Evolutionary conservation across 768 basidiomycete species (phyloP).

Genomic region (Pleurotus salmoneostramineus): DNA sequence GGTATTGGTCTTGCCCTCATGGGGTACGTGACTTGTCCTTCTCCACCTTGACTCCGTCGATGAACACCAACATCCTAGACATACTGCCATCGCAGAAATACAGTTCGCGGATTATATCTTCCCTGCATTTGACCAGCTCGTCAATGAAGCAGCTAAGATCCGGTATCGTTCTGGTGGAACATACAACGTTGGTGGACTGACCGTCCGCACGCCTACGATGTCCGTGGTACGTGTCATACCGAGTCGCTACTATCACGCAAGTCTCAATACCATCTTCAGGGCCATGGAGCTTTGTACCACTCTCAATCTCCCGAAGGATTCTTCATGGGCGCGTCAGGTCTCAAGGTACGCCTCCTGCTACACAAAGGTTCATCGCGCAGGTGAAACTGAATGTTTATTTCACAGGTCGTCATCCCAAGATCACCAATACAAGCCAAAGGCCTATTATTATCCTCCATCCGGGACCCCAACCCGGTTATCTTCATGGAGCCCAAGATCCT

Average conservation of each 20-base stretch:
- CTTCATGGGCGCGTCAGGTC: conserved; percentile 85
- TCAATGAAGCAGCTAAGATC: conserved; percentile 94
- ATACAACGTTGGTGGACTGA: conserved; percentile 79
- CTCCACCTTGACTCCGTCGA: background rate
- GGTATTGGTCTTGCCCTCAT: conserved; percentile 89
- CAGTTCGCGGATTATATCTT: conserved; percentile 90
- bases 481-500: conserved; percentile 96
- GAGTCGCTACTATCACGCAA: conserved; percentile 13
- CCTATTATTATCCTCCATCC: conserved; percentile 77
- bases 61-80: conserved; percentile 19
- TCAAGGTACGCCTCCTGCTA: conserved; percentile 85
- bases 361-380: too few relatives aligned
- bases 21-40: conserved; percentile 38
- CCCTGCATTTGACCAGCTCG: conserved; percentile 94
- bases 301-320: conserved; percentile 95
- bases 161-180: conserved; percentile 86
- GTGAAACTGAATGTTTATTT: background rate
- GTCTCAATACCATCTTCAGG: conserved; percentile 24
- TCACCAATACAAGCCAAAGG: conserved; percentile 97
- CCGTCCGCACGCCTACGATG: conserved; percentile 85
- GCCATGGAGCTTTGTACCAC: conserved; percentile 90
- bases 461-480: conserved; percentile 91
- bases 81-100: conserved; percentile 92
- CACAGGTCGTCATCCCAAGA: conserved; percentile 82
- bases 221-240: conserved; percentile 66